Evolutionary conservation across 495 filamentous ascomycete species (phyloP), one percentile per base, ranked within the genome.

Genomic region (Talaromyces ruber): DNA sequence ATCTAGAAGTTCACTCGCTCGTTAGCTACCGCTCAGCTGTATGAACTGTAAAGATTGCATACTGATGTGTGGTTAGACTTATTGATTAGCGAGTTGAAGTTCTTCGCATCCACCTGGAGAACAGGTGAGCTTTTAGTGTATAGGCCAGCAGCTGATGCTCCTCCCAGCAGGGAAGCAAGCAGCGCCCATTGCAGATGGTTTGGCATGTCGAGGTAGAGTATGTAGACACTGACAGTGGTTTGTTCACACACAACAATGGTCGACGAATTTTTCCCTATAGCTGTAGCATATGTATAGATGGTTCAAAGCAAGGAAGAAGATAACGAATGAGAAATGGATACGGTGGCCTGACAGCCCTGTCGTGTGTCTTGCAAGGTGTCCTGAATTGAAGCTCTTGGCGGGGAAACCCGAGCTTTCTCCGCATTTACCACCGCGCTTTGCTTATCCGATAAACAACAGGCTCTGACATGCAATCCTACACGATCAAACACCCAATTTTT

Each of bases 31-130:
- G 9, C 22, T 12, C 11, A 66, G 3, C 22, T 11, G 3, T 21
- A 16, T 22, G 34, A 57, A 24, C 6, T 7, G 26, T 62, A 43
- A 21, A 2, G 14, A 39, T 50, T 37, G 28, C 89, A 78, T 84
- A 97, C 93, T 61, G 93, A 92, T 54, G 92, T 91, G 71, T 97
- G 79, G 71, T 96, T 96, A 56, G 92, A 96, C 67, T 91, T 87
- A 21, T 89, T 84, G 72, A 99, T 92, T 64, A 96, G 79, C 62
- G 84, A 82, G 73, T 91, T 86, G 73, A 95, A 99, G 68, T 78
- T 87, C 74, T 88, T 92, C n/a, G 77, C 83, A 70, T 92, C 86
- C 50, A 98, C 79, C 71, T 95, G 91, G 24, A 97, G 70, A 50
- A 99, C 95, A 14, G 90, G 87, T 2, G 92, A 95, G 70, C 83